These are phyloP conservation scores for Lycium ferocissimum DNA, from an alignment of 257 asterid genomes.

Conservation along the genomic window DNA sequence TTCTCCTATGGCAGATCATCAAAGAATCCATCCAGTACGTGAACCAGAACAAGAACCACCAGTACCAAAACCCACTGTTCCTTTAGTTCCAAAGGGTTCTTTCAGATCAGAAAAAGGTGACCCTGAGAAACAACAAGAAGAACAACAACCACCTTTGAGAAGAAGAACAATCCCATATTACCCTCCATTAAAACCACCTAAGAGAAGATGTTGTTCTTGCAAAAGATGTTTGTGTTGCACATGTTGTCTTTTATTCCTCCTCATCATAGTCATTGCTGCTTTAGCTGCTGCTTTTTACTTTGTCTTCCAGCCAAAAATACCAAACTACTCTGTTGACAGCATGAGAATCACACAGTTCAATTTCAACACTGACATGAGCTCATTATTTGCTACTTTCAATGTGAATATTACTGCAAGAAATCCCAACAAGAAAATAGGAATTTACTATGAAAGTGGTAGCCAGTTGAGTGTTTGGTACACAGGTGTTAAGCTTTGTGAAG, in stretches of 20 bases:
- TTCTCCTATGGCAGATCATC: conserved; percentile 72
- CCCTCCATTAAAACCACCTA: conserved; percentile 55
- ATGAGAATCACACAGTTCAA: conserved; percentile 67
- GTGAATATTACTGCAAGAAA: conserved; percentile 79
- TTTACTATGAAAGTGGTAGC: conserved; percentile 80
- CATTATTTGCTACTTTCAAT: conserved; percentile 63
- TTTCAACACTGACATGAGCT: conserved; percentile 58
- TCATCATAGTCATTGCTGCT: conserved; percentile 52
- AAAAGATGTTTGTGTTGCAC: conserved; percentile 79
- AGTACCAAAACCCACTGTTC: conserved; percentile 56
- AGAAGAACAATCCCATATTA: conserved; percentile 30
- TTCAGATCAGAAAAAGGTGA: conserved; percentile 79
- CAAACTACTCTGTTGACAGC: conserved; percentile 74
- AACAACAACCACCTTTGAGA: conserved; percentile 13
- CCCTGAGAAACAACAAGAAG: conserved; percentile 49
- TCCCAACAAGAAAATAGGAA: conserved; percentile 87
- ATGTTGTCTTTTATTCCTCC: conserved; percentile 47
- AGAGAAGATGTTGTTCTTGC: conserved; percentile 59
- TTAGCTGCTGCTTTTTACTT: conserved; percentile 70
- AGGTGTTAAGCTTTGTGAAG: conserved; percentile 70
- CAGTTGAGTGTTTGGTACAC: conserved; percentile 66
- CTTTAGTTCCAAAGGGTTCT: conserved; percentile 62
- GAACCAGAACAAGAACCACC: conserved; percentile 52
- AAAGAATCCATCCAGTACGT: conserved; percentile 71
- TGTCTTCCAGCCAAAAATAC: conserved; percentile 74